Evolutionary conservation across 352 stramenopile genomes (phyloP), one percentile per base, ranked within the genome.

Genomic region (Phytophthora sp.): DNA sequence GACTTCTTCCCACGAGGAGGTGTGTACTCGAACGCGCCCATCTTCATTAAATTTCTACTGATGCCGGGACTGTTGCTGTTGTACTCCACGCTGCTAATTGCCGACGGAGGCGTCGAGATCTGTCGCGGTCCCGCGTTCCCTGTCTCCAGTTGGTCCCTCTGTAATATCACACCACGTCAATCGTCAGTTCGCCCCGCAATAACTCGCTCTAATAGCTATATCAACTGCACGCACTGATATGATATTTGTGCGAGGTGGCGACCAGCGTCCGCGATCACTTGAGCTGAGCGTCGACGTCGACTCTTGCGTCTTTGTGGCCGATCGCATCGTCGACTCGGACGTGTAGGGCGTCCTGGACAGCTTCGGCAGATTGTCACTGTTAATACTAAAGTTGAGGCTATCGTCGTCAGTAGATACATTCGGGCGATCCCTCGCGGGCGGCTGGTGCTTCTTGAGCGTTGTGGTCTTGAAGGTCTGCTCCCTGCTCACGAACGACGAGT

Each of bases 1-100:
- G 70, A 56, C 30, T 69, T 82, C 20, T 73, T 71, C 2, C 42
- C 60, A 23, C 59, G 82, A 18, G 79, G 80, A 35, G 86, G 86
- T 9, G 86, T 90, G 57, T 82, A 88, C 62, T 92, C 86, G 24
- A 94, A 94, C 4, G 80, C 85, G 36, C 85, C 85, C 58, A 90
- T 80, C 50, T 93, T 90, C 82, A 92, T 91, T 26, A 94, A 60
- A 63, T 94, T 90, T 27, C 83, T 88, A 67, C 74, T 94, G 39
- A 94, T 77, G 15, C 71, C 73, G 7, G 86, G 86, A 33, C 80
- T 92, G 29, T 75, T 76, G 54, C 70, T 90, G 27, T 66, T 77
- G 41, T 61, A 73, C n/a, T 77, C 76, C 30, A 94, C 84, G 44
- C 85, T 94, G 57, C 85, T 94, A 65, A 94, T 92, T 8, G 66